Evolutionary conservation across 306 rosid species (phyloP).

Genomic region (Rosa chinensis): DNA sequence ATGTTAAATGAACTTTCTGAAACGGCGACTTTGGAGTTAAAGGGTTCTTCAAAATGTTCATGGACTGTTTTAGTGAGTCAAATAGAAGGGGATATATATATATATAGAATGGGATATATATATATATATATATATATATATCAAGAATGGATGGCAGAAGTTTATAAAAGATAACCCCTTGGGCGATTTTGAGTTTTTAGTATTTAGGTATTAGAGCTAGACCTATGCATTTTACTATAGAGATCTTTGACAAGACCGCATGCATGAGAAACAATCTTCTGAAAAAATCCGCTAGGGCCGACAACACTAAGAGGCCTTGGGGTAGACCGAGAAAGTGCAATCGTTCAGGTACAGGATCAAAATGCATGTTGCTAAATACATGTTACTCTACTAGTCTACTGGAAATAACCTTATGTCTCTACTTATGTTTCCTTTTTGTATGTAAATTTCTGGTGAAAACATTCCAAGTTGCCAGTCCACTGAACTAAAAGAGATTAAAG

Average conservation of each 20-base stretch:
- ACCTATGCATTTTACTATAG: slow-evolving; percentile 4
- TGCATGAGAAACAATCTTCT: background rate
- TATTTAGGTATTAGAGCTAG: slow-evolving; percentile 6
- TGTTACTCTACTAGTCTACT: background rate
- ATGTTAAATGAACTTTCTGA: background rate
- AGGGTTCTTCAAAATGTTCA: background rate
- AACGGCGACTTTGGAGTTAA: background rate
- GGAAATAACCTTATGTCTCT: background rate
- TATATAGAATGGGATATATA: too few relatives aligned
- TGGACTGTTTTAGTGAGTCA: slow-evolving; percentile 1
- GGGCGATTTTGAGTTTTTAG: background rate
- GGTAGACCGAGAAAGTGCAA: background rate
- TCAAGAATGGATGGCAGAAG: slow-evolving; percentile 22
- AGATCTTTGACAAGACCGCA: background rate
- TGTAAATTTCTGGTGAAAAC: background rate
- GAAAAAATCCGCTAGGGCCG: background rate
- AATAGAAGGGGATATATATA: background rate
- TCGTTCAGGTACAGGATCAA: background rate
- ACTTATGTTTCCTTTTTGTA: background rate
- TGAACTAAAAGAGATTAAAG: background rate
- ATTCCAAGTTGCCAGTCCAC: background rate
- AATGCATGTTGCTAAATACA: background rate
- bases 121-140: too few relatives aligned
- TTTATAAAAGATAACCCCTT: slow-evolving; percentile 19
- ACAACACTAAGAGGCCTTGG: background rate